Conservation (phyloP, 257 asterid genomes). For the Solanum microdontum region DNA sequence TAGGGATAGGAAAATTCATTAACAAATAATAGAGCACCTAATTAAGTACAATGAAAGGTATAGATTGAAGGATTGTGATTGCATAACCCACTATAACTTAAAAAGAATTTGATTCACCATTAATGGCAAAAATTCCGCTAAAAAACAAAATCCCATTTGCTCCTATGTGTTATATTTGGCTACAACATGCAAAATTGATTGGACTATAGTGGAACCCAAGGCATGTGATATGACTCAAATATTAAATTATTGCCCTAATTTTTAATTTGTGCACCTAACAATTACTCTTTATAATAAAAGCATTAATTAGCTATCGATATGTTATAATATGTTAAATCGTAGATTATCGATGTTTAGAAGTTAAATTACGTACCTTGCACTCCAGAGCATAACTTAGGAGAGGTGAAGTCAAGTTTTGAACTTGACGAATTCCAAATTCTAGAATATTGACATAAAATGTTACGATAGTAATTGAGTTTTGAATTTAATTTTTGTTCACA, state of each 20-base stretch:
- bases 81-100: background rate
- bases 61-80: background rate
- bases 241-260: background rate
- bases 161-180: slow-evolving; percentile 15
- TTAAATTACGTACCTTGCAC: background rate
- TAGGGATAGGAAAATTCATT: background rate
- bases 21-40: background rate
- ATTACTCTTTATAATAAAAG: background rate
- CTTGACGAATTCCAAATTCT: background rate
- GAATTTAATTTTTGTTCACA: background rate
- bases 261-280: background rate
- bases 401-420: background rate
- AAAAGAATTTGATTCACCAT: slow-evolving; percentile 24
- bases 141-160: background rate
- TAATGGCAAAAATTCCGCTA: slow-evolving; percentile 27
- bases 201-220: slow-evolving; percentile 16
- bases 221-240: slow-evolving; percentile 22
- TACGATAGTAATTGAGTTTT: background rate
- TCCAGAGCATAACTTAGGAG: background rate
- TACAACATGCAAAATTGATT: background rate
- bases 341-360: background rate
- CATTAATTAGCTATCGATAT: background rate
- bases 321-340: background rate
- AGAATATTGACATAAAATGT: background rate
- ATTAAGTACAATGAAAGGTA: background rate